These are phyloP conservation scores for Neoarthrinium moseri DNA, from an alignment of 2,329 filamentous ascomycete genomes.

Conservation along the genomic window DNA sequence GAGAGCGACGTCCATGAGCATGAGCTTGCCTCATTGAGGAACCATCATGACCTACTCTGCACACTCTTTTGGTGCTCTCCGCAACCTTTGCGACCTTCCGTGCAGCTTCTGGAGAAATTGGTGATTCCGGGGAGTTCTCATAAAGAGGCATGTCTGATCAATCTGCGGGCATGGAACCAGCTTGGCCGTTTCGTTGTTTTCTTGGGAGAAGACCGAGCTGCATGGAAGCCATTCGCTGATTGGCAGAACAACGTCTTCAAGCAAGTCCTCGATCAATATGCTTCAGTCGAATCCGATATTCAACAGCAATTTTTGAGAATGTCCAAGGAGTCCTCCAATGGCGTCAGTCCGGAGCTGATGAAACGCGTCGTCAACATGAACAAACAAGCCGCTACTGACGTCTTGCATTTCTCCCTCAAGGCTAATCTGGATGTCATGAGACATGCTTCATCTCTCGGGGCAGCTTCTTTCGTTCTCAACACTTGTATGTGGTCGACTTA, in stretches of 20 bases:
- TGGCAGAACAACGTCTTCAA: slow-evolving; percentile 60
- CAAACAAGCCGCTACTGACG: slow-evolving; percentile 51
- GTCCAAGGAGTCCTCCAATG: slow-evolving; percentile 38
- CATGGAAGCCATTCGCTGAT: slow-evolving; percentile 47
- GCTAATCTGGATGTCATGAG: slow-evolving; percentile 52
- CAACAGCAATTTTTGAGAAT: slow-evolving; percentile 53
- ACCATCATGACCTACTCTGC: slow-evolving; percentile 67
- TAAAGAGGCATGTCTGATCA: slow-evolving; percentile 65
- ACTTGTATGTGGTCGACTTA: slow-evolving; percentile 28
- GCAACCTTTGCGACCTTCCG: slow-evolving; percentile 48
- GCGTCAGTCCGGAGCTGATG: slow-evolving; percentile 41
- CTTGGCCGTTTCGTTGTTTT: slow-evolving; percentile 58
- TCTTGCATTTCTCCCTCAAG: slow-evolving; percentile 46
- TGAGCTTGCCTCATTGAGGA: slow-evolving; percentile 63
- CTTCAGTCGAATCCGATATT: slow-evolving; percentile 54
- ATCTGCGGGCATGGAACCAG: slow-evolving; percentile 61
- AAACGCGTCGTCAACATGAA: slow-evolving; percentile 51
- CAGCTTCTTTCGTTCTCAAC: slow-evolving; percentile 49
- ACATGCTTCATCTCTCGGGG: slow-evolving; percentile 42
- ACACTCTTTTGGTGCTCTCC: slow-evolving; percentile 66
- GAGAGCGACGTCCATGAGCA: slow-evolving; percentile 59
- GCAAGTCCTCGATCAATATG: slow-evolving; percentile 56
- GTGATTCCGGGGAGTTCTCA: slow-evolving; percentile 61
- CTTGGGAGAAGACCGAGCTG: slow-evolving; percentile 36
- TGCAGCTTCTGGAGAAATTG: slow-evolving; percentile 57